Conservation (phyloP, 345 rosid genomes). For the Carallia pectinifolia region DNA sequence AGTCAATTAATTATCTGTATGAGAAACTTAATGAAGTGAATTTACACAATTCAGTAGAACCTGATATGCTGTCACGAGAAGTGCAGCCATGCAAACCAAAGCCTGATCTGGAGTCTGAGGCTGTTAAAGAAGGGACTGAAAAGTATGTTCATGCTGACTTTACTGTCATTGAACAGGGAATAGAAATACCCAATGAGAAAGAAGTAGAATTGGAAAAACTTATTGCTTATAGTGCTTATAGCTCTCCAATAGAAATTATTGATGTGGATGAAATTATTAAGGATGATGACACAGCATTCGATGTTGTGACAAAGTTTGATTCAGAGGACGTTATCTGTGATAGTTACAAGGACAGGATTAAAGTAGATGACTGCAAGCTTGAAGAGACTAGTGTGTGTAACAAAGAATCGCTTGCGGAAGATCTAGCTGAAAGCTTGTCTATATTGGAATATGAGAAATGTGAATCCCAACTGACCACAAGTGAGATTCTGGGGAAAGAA, state of each 20-base stretch:
- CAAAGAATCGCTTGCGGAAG: slow-evolving; percentile 25
- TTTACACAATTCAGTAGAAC: slow-evolving; percentile 29
- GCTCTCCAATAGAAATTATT: slow-evolving; percentile 44
- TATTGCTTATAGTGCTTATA: slow-evolving; percentile 26
- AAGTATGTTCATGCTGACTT: slow-evolving; percentile 34
- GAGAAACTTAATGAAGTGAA: slow-evolving; percentile 56
- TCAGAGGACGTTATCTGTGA: slow-evolving; percentile 13
- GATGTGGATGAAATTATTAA: slow-evolving; percentile 49
- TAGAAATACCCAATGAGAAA: slow-evolving; percentile 45
- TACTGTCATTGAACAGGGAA: slow-evolving; percentile 41
- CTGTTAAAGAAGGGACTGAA: slow-evolving; percentile 18
- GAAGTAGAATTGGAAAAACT: slow-evolving; percentile 23
- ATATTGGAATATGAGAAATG: slow-evolving; percentile 35
- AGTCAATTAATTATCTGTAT: slow-evolving; percentile 56
- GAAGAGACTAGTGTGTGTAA: slow-evolving; percentile 23
- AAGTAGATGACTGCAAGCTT: slow-evolving; percentile 27
- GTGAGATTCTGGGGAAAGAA: slow-evolving; percentile 31
- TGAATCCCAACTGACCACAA: slow-evolving; percentile 28
- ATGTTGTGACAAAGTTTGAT: slow-evolving; percentile 22
- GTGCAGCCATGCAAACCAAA: slow-evolving; percentile 29
- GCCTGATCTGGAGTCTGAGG: slow-evolving; percentile 17
- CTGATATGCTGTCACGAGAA: slow-evolving; percentile 16
- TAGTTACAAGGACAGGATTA: slow-evolving; percentile 14
- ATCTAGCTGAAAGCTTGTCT: slow-evolving; percentile 28
- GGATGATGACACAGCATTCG: slow-evolving; percentile 36